A percentile compares a stretch with the other conserved stretches of the same genome.
These are phyloP conservation scores for Cladosporium sp. DNA, from an alignment of 2,329 filamentous ascomycete species.

Conservation along the genomic window DNA sequence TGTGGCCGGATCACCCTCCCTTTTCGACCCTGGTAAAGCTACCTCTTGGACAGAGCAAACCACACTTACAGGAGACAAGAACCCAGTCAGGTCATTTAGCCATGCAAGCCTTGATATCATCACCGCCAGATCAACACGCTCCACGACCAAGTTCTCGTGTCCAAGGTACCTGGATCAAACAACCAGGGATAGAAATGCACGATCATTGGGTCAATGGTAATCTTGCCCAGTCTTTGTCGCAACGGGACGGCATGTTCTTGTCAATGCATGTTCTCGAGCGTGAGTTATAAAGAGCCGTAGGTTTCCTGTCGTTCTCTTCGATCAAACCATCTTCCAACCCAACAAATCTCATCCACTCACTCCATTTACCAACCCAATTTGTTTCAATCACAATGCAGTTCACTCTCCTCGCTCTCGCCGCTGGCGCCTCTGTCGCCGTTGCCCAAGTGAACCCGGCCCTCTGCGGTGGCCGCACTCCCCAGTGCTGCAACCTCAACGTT, in stretches of 20 bases:
- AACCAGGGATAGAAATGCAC: no score
- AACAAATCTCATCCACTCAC: not conserved
- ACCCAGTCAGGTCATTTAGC: no score
- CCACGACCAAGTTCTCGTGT: not conserved
- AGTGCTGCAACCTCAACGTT: conserved; percentile 14
- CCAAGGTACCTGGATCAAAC: no score
- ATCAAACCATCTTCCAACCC: not conserved
- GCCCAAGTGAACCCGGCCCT: conserved; percentile 11
- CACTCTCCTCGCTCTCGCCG: conserved; percentile 15
- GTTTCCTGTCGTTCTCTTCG: no score
- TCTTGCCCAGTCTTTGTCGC: not conserved
- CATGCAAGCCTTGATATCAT: not conserved
- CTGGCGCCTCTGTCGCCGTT: conserved; percentile 14
- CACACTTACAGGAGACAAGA: no score
- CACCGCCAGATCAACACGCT: not conserved
- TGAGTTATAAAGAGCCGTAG: no score
- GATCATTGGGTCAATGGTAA: no score
- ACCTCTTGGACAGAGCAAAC: not conserved
- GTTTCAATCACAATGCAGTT: conserved; percentile 14
- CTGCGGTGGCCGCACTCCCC: conserved; percentile 4
- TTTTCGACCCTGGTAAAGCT: not conserved
- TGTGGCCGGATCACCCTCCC: not conserved
- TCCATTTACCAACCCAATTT: no score
- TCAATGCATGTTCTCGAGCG: no score
- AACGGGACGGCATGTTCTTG: not conserved